Base-by-base conservation (phyloP, 371 early-diverging fungal species). In the Mucor ambiguus region DNA sequence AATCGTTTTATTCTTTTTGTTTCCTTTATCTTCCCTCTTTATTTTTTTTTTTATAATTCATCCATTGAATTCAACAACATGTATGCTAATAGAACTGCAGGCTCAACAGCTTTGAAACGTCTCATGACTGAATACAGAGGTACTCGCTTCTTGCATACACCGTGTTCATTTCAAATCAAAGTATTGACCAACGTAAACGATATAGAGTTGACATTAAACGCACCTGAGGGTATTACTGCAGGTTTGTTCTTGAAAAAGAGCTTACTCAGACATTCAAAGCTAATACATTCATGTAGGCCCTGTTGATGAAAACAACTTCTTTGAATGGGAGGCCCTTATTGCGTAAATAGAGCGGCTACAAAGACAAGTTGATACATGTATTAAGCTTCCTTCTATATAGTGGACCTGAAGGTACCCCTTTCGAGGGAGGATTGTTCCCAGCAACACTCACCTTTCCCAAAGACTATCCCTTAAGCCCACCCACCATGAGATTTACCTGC, bases 81-180 rank as follows among this genome's bases (percentile, higher is more conserved):
- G 83, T 79, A 80, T 49, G 61, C 57, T 55, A 75, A 67, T 69
- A 75, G 81, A 67, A 73, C 67, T 43, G 73, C 75, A 59, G 87
- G 87, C 56, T 80, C 90, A 8, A 95, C 97, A 14, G 97, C 98
- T 41, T 76, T 97, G 56, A 95, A 95, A 79, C 88, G 98, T 61
- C 85, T 98, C 60, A 96, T 98, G 96, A 96, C 93, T 29, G 98
- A 98, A 77, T 98, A 98, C 79, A 89, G 87, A 82, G 95, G 95
- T 93, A 77, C 14, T 4, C 12, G 6, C 16, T 22, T 3, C 24
- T 22, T 18, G 59, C 43, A 28, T 4, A 35, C 37, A 4, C 10
- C 28, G 41, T 46, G 22, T 56, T 54, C 24, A 57, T 41, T 20
- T 44, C 33, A 16, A 35, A 22, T 18, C 33, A 20, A 11, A 41